A percentile compares a stretch with the other conserved stretches of the same genome.
phyloP scores from a whole-genome alignment of 106 monocot genomes.

The Dendrobium chrysotoxum region DNA sequence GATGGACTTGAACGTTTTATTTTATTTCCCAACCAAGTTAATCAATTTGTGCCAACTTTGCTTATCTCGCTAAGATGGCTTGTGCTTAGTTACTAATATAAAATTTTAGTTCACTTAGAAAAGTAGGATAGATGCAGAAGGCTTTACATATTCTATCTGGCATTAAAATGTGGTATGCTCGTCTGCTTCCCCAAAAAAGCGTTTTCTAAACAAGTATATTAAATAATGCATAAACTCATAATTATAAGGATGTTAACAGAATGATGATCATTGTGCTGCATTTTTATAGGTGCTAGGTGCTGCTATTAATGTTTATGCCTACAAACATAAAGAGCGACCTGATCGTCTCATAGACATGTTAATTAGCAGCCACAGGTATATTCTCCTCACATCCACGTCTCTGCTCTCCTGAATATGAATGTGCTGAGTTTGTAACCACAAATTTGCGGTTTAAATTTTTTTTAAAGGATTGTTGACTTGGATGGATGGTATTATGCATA shows the following conservation, averaged over 20 bases:
- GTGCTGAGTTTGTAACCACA: not conserved
- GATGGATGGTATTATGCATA: not conserved
- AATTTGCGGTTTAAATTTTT: not conserved
- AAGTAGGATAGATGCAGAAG: not conserved
- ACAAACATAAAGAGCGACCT: slow-evolving; percentile 91
- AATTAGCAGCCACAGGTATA: slow-evolving; percentile 88
- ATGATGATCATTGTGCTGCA: not conserved
- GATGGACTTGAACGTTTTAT: not conserved
- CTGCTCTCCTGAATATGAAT: not conserved
- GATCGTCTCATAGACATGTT: slow-evolving; percentile 95
- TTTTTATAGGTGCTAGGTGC: slow-evolving; percentile 75
- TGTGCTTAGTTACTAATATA: not conserved
- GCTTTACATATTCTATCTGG: not conserved
- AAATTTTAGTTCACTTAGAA: not conserved
- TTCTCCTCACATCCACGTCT: not conserved
- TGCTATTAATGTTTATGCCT: slow-evolving; percentile 87
- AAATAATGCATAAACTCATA: not conserved
- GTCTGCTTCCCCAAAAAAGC: not conserved
- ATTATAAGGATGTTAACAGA: not conserved
- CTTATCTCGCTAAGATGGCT: not conserved
- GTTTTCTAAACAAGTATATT: not conserved
- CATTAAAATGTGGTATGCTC: not conserved
- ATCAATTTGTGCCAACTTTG: not conserved
- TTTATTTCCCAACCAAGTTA: not conserved
- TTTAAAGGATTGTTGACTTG: not conserved